Evolutionary conservation across 2,329 filamentous ascomycete genomes (phyloP).

Genomic region (Neopestalotiopsis rosae): DNA sequence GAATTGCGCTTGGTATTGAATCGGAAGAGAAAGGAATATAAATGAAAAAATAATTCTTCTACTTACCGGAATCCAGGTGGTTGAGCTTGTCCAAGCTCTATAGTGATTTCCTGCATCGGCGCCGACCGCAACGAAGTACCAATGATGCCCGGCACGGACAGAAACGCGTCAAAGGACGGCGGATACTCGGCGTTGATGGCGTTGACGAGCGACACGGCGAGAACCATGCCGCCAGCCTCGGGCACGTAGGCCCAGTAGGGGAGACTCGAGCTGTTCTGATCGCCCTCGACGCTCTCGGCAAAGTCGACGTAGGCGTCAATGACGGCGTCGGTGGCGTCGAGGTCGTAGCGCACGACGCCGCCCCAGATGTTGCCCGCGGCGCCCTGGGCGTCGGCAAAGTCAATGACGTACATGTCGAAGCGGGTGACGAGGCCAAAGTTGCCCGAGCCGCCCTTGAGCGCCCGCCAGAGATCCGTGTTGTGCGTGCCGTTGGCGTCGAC

Average conservation of each 20-base stretch:
- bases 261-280: neutral
- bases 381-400: neutral
- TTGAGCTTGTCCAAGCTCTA: constrained; percentile 17
- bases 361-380: constrained; percentile 22
- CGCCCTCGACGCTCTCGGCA: constrained; percentile 18
- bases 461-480: constrained; percentile 47
- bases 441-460: constrained; percentile 49
- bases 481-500: constrained; percentile 42
- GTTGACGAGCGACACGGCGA: neutral
- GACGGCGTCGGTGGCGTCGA: constrained; percentile 15
- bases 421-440: constrained; percentile 48
- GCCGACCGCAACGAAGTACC: neutral
- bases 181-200: constrained; percentile 14
- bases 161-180: constrained; percentile 21
- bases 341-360: constrained; percentile 20
- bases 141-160: constrained; percentile 18
- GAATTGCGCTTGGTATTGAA: too few relatives aligned
- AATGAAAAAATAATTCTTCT: too few relatives aligned
- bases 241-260: neutral
- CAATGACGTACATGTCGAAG: constrained; percentile 31
- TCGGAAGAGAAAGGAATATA: too few relatives aligned
- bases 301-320: constrained; percentile 24
- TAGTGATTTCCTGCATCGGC: constrained; percentile 10
- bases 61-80: constrained; percentile 14
- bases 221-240: neutral